Conservation (phyloP, 805 yeast species). For the Lipomyces sp. region DNA sequence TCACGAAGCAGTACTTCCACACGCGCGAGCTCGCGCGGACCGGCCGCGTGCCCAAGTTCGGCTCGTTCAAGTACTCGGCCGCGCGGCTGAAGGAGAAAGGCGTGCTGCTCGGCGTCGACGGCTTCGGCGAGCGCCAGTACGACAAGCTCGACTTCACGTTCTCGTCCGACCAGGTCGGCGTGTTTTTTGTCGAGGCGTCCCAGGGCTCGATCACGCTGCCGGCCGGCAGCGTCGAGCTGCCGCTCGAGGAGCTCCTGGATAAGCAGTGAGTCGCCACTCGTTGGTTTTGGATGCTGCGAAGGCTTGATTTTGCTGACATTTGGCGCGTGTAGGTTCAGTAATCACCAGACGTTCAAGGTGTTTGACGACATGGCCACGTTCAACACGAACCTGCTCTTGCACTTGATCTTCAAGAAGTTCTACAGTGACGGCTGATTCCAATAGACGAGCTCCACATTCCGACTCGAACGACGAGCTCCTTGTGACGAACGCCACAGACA, state of each 20-base stretch:
- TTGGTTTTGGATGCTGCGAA: background rate
- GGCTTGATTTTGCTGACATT: background rate
- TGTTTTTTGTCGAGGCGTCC: conserved; percentile 70
- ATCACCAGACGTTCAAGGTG: conserved; percentile 49
- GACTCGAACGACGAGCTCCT: too few relatives aligned
- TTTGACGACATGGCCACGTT: conserved; percentile 68
- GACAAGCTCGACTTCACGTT: conserved; percentile 72
- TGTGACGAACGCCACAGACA: too few relatives aligned
- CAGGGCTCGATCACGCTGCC: conserved; percentile 60
- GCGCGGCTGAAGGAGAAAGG: conserved; percentile 72
- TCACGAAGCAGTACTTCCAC: conserved; percentile 73
- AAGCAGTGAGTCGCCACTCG: conserved; percentile 52
- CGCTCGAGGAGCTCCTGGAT: conserved; percentile 68
- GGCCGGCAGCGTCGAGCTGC: conserved; percentile 50
- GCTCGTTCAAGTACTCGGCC: conserved; percentile 72
- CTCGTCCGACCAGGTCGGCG: conserved; percentile 69
- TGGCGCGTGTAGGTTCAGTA: conserved; percentile 42
- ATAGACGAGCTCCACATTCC: too few relatives aligned
- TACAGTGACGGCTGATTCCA: conserved; percentile 28
- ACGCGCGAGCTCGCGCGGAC: conserved; percentile 63
- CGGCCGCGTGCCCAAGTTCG: conserved; percentile 62
- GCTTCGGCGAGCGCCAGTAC: conserved; percentile 47
- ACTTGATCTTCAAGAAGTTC: conserved; percentile 68
- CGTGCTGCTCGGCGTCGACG: conserved; percentile 58
- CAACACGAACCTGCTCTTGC: conserved; percentile 63